These are phyloP conservation scores for Dothiorella sarmentorum DNA, from an alignment of 2,329 filamentous ascomycete genomes.

Conservation along the genomic window DNA sequence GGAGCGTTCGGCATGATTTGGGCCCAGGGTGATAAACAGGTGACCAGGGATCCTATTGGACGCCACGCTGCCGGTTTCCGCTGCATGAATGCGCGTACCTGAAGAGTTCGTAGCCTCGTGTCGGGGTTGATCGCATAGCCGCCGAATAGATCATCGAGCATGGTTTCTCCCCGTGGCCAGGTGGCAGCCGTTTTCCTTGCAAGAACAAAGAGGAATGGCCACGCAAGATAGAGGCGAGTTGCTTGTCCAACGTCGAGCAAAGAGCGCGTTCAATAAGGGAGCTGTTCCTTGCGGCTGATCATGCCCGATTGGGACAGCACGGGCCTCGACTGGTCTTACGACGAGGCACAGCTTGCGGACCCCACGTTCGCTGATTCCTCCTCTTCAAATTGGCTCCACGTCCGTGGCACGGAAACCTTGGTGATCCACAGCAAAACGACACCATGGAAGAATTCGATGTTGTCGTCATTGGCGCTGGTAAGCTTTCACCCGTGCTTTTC, in stretches of 20 bases:
- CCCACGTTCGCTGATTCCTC: not conserved
- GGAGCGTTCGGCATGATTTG: too few relatives aligned
- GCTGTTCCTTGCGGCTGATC: too few relatives aligned
- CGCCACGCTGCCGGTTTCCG: not conserved
- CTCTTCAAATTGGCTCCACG: not conserved
- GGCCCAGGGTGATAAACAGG: not conserved
- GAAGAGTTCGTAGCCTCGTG: not conserved
- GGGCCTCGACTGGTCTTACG: too few relatives aligned
- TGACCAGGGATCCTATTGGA: constrained; percentile 1
- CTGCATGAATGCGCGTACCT: not conserved
- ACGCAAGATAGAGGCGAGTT: not conserved
- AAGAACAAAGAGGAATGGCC: not conserved
- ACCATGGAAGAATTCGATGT: constrained; percentile 22
- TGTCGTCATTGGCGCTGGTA: constrained; percentile 32
- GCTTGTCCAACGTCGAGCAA: too few relatives aligned
- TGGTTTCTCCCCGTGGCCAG: not conserved
- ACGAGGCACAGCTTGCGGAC: too few relatives aligned
- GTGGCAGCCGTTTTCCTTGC: not conserved
- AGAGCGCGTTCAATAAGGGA: too few relatives aligned
- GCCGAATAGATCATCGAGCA: not conserved
- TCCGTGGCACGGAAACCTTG: not conserved
- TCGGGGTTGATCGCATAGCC: not conserved
- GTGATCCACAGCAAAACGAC: not conserved
- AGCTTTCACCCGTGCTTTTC: not conserved
- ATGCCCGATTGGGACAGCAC: too few relatives aligned